Conservation (phyloP, 306 rosid genomes). For the Dicorynia guianensis region DNA sequence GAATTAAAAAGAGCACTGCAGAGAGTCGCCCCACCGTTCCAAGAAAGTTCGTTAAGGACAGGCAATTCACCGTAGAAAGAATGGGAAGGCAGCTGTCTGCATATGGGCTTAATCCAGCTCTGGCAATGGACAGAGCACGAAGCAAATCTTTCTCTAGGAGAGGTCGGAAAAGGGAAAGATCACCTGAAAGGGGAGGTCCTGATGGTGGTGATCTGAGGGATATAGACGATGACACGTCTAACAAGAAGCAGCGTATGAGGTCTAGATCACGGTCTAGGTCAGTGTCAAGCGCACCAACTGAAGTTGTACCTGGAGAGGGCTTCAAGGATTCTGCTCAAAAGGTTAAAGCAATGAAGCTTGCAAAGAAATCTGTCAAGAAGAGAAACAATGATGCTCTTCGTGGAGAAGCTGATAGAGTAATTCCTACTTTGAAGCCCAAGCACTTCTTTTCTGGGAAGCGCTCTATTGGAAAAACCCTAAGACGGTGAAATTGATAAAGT, state of each 20-base stretch:
- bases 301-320: slow-evolving; percentile 88
- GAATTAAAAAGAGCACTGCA: slow-evolving; percentile 88
- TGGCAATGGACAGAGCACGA: slow-evolving; percentile 72
- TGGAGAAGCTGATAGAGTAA: slow-evolving; percentile 93
- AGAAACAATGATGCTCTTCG: slow-evolving; percentile 86
- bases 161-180: slow-evolving; percentile 84
- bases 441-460: slow-evolving; percentile 89
- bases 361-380: slow-evolving; percentile 69
- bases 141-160: slow-evolving; percentile 62
- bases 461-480: slow-evolving; percentile 68
- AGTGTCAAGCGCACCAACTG: slow-evolving; percentile 62
- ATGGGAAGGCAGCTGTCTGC: slow-evolving; percentile 87
- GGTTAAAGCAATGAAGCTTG: slow-evolving; percentile 69
- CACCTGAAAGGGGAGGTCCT: slow-evolving; percentile 51
- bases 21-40: slow-evolving; percentile 85
- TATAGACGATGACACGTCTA: slow-evolving; percentile 68
- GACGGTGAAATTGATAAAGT: slow-evolving; percentile 65
- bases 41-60: slow-evolving; percentile 78
- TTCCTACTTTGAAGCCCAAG: slow-evolving; percentile 77
- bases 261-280: slow-evolving; percentile 70
- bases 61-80: slow-evolving; percentile 63
- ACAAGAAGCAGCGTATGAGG: slow-evolving; percentile 65
- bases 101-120: slow-evolving; percentile 73
- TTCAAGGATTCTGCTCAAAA: slow-evolving; percentile 76
- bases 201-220: slow-evolving; percentile 64